Evolutionary conservation across 306 rosid genomes (phyloP).

Genomic region (Lathyrus tuberosus): DNA sequence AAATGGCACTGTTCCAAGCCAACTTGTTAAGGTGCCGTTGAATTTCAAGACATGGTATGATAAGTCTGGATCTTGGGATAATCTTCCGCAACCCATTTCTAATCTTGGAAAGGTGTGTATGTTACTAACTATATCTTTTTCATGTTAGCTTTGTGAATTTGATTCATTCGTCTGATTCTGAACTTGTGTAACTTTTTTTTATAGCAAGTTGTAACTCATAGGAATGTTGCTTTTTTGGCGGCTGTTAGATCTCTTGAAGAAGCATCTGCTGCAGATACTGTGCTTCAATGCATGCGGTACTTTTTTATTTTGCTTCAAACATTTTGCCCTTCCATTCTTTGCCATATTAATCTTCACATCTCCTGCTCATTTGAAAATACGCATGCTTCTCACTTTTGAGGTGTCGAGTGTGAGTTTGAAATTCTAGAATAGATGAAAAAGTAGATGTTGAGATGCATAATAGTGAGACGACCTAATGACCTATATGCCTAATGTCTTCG

Average conservation of each 20-base stretch:
- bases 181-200: slow-evolving; percentile 17
- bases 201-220: slow-evolving; percentile 57
- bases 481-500: neutral
- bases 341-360: neutral
- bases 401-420: too few relatives aligned
- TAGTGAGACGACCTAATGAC: too few relatives aligned
- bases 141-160: neutral
- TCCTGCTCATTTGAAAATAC: neutral
- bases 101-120: slow-evolving; percentile 64
- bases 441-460: too few relatives aligned
- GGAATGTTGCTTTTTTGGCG: slow-evolving; percentile 55
- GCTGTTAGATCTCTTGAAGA: slow-evolving; percentile 68
- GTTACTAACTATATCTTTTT: neutral
- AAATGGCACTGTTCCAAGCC: slow-evolving; percentile 24
- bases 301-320: neutral
- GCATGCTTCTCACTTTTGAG: neutral
- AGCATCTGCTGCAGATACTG: slow-evolving; percentile 60
- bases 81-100: slow-evolving; percentile 52
- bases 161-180: neutral
- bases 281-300: slow-evolving; percentile 72
- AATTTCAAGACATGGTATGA: slow-evolving; percentile 45
- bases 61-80: slow-evolving; percentile 50
- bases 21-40: slow-evolving; percentile 59
- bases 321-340: slow-evolving; percentile 13
- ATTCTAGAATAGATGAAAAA: too few relatives aligned